These are phyloP conservation scores for Sarocladium strictum DNA, from an alignment of 2,329 filamentous ascomycete species.

Conservation along the genomic window DNA sequence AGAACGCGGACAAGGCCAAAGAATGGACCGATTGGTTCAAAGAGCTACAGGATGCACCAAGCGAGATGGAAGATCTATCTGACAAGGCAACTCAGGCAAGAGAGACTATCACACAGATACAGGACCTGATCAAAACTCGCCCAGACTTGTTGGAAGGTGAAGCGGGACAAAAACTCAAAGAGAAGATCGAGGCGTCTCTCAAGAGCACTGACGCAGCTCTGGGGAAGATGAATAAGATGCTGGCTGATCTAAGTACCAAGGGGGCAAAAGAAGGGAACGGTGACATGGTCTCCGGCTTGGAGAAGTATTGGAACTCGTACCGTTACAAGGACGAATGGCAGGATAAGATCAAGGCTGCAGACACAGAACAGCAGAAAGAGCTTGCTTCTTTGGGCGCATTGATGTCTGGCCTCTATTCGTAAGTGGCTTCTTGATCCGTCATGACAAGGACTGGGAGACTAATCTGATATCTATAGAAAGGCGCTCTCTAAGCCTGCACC, in stretches of 20 bases:
- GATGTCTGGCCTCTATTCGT: conserved; percentile 29
- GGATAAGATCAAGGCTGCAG: conserved; percentile 24
- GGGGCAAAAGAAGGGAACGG: conserved; percentile 15
- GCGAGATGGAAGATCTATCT: conserved; percentile 22
- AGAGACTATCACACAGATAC: conserved; percentile 26
- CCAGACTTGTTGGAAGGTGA: conserved; percentile 26
- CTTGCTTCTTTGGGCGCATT: conserved; percentile 20
- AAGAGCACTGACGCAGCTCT: conserved; percentile 20
- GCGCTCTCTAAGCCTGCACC: conserved; percentile 21
- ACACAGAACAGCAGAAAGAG: conserved; percentile 23
- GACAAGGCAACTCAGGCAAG: conserved; percentile 21
- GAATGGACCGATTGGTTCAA: conserved; percentile 28
- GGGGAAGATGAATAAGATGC: conserved; percentile 23
- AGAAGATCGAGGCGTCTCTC: conserved; percentile 24
- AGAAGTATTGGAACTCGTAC: conserved; percentile 28
- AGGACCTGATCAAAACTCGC: conserved; percentile 20
- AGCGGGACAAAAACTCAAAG: conserved; percentile 19
- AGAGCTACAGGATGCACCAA: conserved; percentile 23
- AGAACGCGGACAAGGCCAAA: conserved; percentile 25
- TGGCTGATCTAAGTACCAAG: conserved; percentile 21
- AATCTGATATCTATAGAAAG: conserved; percentile 14
- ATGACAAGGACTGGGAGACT: too few relatives aligned
- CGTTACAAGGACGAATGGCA: conserved; percentile 26
- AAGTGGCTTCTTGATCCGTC: too few relatives aligned
- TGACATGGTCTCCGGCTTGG: conserved; percentile 16